Evolutionary conservation across 768 basidiomycete genomes (phyloP).

Genomic region (Tulasnella sp.): DNA sequence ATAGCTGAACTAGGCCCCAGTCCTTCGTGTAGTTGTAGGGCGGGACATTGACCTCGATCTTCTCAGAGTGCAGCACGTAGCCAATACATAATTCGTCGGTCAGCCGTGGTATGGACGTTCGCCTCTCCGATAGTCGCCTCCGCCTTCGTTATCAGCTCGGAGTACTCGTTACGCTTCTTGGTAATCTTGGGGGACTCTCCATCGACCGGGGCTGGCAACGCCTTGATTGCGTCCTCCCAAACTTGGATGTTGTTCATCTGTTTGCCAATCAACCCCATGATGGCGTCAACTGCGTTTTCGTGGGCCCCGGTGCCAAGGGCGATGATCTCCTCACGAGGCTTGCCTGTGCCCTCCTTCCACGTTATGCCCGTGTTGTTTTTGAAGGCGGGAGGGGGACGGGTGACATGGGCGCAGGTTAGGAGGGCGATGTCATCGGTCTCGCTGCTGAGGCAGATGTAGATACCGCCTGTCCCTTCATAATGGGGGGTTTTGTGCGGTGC

Average conservation of each 20-base stretch:
- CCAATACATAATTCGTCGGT: neutral
- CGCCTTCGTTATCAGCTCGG: slow-evolving; percentile 17
- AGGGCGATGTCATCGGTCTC: slow-evolving; percentile 22
- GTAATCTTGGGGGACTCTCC: slow-evolving; percentile 20
- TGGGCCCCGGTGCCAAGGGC: slow-evolving; percentile 24
- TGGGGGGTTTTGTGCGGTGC: slow-evolving; percentile 24
- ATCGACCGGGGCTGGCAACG: slow-evolving; percentile 21
- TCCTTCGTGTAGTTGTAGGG: neutral
- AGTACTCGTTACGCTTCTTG: slow-evolving; percentile 16
- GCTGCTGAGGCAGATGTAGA: slow-evolving; percentile 25
- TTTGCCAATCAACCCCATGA: slow-evolving; percentile 22
- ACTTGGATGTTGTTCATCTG: slow-evolving; percentile 15
- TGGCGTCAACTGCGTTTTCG: slow-evolving; percentile 21
- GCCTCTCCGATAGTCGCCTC: neutral
- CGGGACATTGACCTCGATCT: neutral
- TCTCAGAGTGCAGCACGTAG: neutral
- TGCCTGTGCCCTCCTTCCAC: slow-evolving; percentile 17
- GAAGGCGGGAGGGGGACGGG: slow-evolving; percentile 24
- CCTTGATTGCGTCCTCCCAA: slow-evolving; percentile 19
- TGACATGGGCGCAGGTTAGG: slow-evolving; percentile 30
- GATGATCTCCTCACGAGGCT: slow-evolving; percentile 26
- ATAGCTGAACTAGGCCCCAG: neutral
- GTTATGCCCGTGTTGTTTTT: slow-evolving; percentile 19
- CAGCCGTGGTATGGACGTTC: neutral
- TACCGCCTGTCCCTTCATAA: slow-evolving; percentile 29